Evolutionary conservation across 805 yeast species (phyloP).

Genomic region (Saccharomycopsis javanensis): DNA sequence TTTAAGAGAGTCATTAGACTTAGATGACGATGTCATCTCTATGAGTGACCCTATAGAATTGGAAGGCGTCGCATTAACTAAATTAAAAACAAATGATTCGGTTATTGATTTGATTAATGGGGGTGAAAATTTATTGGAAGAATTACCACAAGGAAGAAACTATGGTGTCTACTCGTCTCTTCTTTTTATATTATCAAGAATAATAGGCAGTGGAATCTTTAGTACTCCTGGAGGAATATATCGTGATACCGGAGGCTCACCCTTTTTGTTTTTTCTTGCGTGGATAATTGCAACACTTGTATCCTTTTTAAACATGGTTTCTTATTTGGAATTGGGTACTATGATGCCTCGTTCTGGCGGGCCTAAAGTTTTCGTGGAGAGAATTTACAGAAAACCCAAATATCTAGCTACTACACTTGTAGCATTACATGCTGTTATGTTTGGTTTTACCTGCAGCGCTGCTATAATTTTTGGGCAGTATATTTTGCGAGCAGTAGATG

Average conservation of each 20-base stretch:
- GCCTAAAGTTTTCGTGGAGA: slow-evolving; percentile 61
- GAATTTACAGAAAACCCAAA: slow-evolving; percentile 51
- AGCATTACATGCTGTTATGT: slow-evolving; percentile 39
- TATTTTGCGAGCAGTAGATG: slow-evolving; percentile 35
- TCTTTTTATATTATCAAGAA: slow-evolving; percentile 54
- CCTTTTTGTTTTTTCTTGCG: slow-evolving; percentile 45
- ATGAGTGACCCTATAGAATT: slow-evolving; percentile 12
- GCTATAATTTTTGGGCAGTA: slow-evolving; percentile 57
- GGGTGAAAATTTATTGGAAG: slow-evolving; percentile 21
- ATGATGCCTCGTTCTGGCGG: slow-evolving; percentile 71
- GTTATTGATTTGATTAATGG: slow-evolving; percentile 10
- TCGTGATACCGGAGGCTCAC: slow-evolving; percentile 60
- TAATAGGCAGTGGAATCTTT: slow-evolving; percentile 71
- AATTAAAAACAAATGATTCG: slow-evolving; percentile 8
- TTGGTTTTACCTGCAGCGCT: slow-evolving; percentile 47
- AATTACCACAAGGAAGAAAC: slow-evolving; percentile 66
- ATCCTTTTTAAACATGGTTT: slow-evolving; percentile 57
- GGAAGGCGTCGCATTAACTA: slow-evolving; percentile 6
- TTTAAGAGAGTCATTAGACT: background rate
- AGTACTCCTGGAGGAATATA: slow-evolving; percentile 61
- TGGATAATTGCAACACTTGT: slow-evolving; percentile 56
- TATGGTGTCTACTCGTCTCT: slow-evolving; percentile 60
- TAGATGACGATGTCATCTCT: slow-evolving; percentile 3
- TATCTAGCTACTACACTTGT: slow-evolving; percentile 44
- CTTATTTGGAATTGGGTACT: slow-evolving; percentile 62